Percentiles rank a stretch among this genome's conserved stretches.
Conservation (phyloP, 2,329 filamentous ascomycete genomes). For the Penicillium sp. region DNA sequence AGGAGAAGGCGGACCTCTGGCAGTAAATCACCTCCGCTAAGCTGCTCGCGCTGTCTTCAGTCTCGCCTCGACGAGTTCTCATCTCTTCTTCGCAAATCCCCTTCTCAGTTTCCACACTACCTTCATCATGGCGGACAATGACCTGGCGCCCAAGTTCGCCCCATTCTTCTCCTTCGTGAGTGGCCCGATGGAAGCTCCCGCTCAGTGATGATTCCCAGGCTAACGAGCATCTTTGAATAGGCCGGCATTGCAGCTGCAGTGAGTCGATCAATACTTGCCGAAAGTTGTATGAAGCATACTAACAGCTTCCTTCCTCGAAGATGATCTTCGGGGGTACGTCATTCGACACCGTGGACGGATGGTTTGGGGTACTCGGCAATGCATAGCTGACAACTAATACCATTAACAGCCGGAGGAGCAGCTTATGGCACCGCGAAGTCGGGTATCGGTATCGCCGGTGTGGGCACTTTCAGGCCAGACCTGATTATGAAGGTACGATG, state of each 20-base stretch:
- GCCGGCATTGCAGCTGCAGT: constrained; percentile 58
- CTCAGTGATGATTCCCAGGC: constrained; percentile 19
- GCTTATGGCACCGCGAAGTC: constrained; percentile 73
- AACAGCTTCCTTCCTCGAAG: constrained; percentile 40
- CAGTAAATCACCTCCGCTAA: constrained; percentile 11
- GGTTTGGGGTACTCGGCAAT: constrained; percentile 12
- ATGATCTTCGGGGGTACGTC: constrained; percentile 60
- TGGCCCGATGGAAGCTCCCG: constrained; percentile 28
- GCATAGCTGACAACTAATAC: constrained; percentile 28
- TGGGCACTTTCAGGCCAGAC: constrained; percentile 69
- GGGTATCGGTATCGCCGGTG: constrained; percentile 70
- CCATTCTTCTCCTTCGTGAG: constrained; percentile 72
- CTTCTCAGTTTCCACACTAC: constrained; percentile 1
- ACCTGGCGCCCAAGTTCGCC: constrained; percentile 67
- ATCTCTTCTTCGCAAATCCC: constrained; percentile 5
- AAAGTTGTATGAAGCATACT: constrained; percentile 24
- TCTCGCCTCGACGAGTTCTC: constrained; percentile 16
- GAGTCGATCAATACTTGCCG: constrained; percentile 33
- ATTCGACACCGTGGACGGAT: constrained; percentile 16
- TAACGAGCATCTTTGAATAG: constrained; percentile 41
- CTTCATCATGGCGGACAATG: constrained; percentile 54
- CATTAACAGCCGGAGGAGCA: constrained; percentile 63
- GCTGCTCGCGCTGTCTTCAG: constrained; percentile 14
- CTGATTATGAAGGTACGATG: constrained; percentile 69
- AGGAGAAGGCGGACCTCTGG: constrained; percentile 12